A percentile compares a stretch with the other conserved stretches of the same genome.
phyloP scores from a whole-genome alignment of 129 eudicot species.

The Erigeron canadensis region DNA sequence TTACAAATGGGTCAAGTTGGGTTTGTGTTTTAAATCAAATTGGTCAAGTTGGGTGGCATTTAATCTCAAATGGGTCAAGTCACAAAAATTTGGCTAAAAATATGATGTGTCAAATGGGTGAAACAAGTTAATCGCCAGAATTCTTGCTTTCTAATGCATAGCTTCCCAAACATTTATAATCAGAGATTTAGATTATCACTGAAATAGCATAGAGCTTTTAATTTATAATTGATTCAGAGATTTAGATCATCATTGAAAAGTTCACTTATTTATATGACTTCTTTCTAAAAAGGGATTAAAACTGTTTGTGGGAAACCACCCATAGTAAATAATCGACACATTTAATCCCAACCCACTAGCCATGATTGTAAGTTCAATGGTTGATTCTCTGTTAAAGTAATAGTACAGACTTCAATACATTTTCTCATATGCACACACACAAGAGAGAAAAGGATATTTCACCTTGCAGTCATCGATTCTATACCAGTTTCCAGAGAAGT shows the following conservation, averaged over 20 bases:
- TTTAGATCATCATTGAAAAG: neutral
- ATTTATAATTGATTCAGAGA: neutral
- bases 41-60: neutral
- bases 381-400: neutral
- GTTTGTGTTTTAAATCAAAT: no score
- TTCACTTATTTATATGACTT: neutral
- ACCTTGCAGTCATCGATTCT: constrained; percentile 92
- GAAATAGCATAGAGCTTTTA: neutral
- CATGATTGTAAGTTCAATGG: neutral
- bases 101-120: neutral
- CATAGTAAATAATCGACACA: no score
- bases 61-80: neutral
- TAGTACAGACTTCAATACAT: neutral
- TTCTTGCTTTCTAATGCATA: neutral
- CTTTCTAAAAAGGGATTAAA: neutral
- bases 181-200: neutral
- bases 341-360: no score
- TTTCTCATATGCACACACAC: neutral
- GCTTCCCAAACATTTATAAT: neutral
- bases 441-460: constrained; percentile 21
- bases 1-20: neutral
- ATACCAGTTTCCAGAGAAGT: constrained; percentile 82
- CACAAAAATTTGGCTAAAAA: neutral
- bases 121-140: neutral
- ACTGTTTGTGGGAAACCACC: neutral